Conservation (phyloP, 2,329 filamentous ascomycete species). For the Sporothrix inflata region DNA sequence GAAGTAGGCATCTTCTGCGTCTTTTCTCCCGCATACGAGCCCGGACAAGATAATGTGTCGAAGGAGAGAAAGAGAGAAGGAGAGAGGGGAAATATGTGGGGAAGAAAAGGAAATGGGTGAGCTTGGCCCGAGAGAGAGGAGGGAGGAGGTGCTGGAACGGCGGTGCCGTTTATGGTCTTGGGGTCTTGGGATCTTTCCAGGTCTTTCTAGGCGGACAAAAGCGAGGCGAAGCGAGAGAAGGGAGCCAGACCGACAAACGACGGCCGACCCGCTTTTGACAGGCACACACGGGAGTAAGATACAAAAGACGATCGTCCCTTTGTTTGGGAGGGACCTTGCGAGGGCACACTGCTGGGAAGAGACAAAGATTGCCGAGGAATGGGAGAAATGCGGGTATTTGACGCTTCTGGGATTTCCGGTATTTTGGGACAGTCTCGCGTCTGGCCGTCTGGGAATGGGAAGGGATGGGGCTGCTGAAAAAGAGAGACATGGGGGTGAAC, state of each 20-base stretch:
- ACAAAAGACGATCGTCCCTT: neutral
- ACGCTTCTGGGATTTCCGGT: neutral
- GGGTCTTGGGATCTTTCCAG: no score
- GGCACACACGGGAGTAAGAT: no score
- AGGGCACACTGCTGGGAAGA: constrained; percentile 1
- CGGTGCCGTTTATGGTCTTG: neutral
- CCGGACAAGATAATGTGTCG: no score
- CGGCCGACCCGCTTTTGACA: neutral
- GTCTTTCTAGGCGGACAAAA: neutral
- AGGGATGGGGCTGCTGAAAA: constrained; percentile 3
- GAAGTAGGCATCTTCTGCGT: neutral
- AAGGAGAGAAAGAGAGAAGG: neutral
- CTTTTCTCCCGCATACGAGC: neutral
- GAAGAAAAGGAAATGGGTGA: constrained; percentile 5
- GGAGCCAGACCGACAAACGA: neutral
- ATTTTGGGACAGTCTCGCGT: neutral
- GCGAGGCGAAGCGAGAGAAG: constrained; percentile 1
- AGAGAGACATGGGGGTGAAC: neutral
- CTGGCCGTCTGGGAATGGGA: neutral
- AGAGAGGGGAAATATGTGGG: constrained; percentile 9
- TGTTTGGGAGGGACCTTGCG: neutral
- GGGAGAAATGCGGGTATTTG: neutral
- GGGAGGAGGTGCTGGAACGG: neutral
- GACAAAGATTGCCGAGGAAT: neutral
- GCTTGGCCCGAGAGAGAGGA: neutral